Conservation (phyloP, 2,329 filamentous ascomycete genomes). For the Penicillium sp. region DNA sequence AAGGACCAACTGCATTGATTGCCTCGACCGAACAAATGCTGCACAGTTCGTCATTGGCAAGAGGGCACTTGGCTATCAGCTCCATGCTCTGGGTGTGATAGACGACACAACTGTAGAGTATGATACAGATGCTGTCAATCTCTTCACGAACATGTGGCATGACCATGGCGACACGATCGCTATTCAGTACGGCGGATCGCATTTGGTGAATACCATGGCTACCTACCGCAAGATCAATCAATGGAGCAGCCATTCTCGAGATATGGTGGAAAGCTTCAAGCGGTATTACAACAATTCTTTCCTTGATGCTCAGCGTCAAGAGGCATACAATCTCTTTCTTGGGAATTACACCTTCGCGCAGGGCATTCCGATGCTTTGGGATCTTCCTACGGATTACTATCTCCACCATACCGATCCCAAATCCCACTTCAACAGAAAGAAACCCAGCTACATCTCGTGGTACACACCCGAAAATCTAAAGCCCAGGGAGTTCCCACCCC, state of each 20-base stretch:
- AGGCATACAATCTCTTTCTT: constrained; percentile 93
- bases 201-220: constrained; percentile 97
- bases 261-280: constrained; percentile 99
- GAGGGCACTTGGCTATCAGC: constrained; percentile 78
- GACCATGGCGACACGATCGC: constrained; percentile 97
- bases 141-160: constrained; percentile 97
- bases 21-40: constrained; percentile 90
- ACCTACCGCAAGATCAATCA: constrained; percentile 98
- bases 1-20: constrained; percentile 96
- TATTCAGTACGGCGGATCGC: constrained; percentile 92
- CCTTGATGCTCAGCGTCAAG: constrained; percentile 91
- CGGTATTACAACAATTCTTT: constrained; percentile 99
- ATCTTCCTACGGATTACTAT: constrained; percentile 88
- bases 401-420: constrained; percentile 82
- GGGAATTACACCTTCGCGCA: constrained; percentile 87
- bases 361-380: constrained; percentile 93
- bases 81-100: constrained; percentile 83
- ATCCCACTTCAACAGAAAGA: constrained; percentile 55
- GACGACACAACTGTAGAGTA: constrained; percentile 72
- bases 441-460: constrained; percentile 78
- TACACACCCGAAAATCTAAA: constrained; percentile 67
- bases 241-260: constrained; percentile 92
- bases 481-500: constrained; percentile 50
- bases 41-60: constrained; percentile 98
- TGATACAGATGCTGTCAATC: constrained; percentile 88